A percentile compares a stretch with the other conserved stretches of the same genome.
Evolutionary conservation across 2,329 filamentous ascomycete species (phyloP).

Genomic region (Spiromastix sp.): DNA sequence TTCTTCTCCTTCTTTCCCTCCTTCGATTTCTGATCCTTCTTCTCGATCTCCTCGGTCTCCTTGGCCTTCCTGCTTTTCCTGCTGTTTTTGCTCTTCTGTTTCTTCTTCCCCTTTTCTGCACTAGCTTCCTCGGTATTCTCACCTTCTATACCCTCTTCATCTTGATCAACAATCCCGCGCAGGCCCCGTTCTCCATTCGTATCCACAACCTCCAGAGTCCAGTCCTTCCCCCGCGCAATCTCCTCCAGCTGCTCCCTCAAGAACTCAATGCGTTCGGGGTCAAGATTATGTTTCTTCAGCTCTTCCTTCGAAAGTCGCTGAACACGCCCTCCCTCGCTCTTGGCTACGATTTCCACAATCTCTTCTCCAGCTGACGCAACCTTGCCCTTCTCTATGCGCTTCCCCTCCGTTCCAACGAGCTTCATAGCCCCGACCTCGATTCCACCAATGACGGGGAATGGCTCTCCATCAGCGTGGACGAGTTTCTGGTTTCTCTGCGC

Average conservation of each 20-base stretch:
- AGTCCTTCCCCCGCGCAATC: slow-evolving; percentile 59
- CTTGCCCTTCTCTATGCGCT: slow-evolving; percentile 46
- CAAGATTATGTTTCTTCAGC: slow-evolving; percentile 56
- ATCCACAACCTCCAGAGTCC: slow-evolving; percentile 74
- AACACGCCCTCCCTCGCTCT: slow-evolving; percentile 52
- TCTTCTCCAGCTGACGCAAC: slow-evolving; percentile 42
- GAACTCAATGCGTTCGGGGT: slow-evolving; percentile 56
- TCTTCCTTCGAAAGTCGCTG: slow-evolving; percentile 55
- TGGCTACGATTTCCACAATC: slow-evolving; percentile 39
- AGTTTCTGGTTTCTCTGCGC: slow-evolving; percentile 23
- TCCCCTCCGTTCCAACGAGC: slow-evolving; percentile 45
- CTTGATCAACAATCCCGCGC: slow-evolving; percentile 58
- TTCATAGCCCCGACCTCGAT: slow-evolving; percentile 49
- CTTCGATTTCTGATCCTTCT: slow-evolving; percentile 13
- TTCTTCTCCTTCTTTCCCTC: slow-evolving; percentile 7
- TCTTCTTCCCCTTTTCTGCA: slow-evolving; percentile 12
- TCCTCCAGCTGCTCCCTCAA: slow-evolving; percentile 59
- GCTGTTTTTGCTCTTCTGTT: slow-evolving; percentile 10
- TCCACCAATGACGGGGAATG: slow-evolving; percentile 42
- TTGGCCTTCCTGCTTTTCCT: slow-evolving; percentile 5
- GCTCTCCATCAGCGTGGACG: slow-evolving; percentile 20
- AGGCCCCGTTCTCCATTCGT: slow-evolving; percentile 56
- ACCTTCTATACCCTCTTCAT: slow-evolving; percentile 40
- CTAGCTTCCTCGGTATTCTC: slow-evolving; percentile 16
- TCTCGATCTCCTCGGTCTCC: background rate